Base-by-base conservation (phyloP, 2,329 filamentous ascomycete species). In the Graphiopsis chlorocephala region DNA sequence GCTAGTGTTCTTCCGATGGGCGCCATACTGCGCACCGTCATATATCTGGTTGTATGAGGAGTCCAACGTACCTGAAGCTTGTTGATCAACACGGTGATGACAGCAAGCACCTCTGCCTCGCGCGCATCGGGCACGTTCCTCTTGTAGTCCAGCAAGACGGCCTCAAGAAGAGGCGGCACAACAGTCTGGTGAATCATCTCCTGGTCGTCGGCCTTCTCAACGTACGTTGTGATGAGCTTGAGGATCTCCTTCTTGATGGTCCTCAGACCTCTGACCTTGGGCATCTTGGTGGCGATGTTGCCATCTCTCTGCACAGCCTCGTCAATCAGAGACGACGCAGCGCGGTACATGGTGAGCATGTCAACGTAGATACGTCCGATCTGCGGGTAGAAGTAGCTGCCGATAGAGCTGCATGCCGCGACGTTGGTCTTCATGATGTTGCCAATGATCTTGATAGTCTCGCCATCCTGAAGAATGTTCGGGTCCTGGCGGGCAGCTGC, bases 341-440 rank as follows among this genome's bases (percentile, higher is more conserved):
- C 95, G 60, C 93, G 90, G 78, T 98, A 99, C 96, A 99, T 99
- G 73, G 95, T 94, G 64, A 99, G 83, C 94, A 99, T 98, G 76
- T 99, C 95, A 71, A 96, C 88, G 78, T 98, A 99, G 71, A 99
- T 98, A 64, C 93, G 90, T 47, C 94, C 95, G 72, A 99, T 97
- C 77, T 99, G 95, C 14, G 95, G 94, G 75, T 97, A 97, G 79
- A 99, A 99, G 80, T 98, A 99, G 61, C 92, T 88, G 35, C 96
- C 95, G 65, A 99, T 95, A 0, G 95, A 98, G 38, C 91, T 92
- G 78, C 95, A 99, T 38, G 95, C 95, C n/a, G 96, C 94, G 4
- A 99, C 95, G 73, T 99, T 99, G 0, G 95, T 99, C 86, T 99
- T 99, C 95, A 99, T 99, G 76, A 99, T 97, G 80, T 99, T 99